Conservation (phyloP, 78 protist species). For the Guillardia theta region DNA sequence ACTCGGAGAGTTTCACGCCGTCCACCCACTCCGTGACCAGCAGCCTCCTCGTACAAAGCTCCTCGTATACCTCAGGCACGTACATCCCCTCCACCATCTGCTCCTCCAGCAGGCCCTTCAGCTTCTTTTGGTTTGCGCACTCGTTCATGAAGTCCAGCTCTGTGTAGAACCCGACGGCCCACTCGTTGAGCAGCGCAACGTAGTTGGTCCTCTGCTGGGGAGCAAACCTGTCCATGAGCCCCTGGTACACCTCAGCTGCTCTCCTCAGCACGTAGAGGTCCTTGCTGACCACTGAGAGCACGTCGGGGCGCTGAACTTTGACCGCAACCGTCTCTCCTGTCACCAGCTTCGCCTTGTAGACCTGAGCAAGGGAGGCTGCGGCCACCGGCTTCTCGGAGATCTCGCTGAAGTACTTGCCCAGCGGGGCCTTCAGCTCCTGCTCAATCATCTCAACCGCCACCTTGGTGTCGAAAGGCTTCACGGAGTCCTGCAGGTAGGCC, state of each 20-base stretch:
- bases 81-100: background rate
- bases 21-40: slow-evolving; percentile 28
- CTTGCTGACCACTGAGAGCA: slow-evolving; percentile 2
- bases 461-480: slow-evolving; percentile 24
- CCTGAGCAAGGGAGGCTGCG: slow-evolving; percentile 45
- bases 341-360: slow-evolving; percentile 4
- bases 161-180: slow-evolving; percentile 66
- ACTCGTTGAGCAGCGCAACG: slow-evolving; percentile 56
- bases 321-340: slow-evolving; percentile 51
- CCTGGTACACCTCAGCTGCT: slow-evolving; percentile 54
- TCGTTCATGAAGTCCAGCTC: slow-evolving; percentile 52
- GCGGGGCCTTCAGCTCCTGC: slow-evolving; percentile 38
- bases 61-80: background rate
- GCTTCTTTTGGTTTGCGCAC: slow-evolving; percentile 24
- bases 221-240: slow-evolving; percentile 22
- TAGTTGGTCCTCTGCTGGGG: slow-evolving; percentile 40
- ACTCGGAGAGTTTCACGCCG: slow-evolving; percentile 18
- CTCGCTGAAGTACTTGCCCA: background rate
- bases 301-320: slow-evolving; percentile 52
- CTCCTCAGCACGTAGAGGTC: slow-evolving; percentile 62
- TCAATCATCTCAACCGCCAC: slow-evolving; percentile 20
- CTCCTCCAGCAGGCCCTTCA: background rate
- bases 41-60: background rate
- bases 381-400: slow-evolving; percentile 41
- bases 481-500: slow-evolving; percentile 42